Evolutionary conservation across 208 protist species (phyloP), one percentile per base, ranked within the genome.

Genomic region (Trypanosoma mega): DNA sequence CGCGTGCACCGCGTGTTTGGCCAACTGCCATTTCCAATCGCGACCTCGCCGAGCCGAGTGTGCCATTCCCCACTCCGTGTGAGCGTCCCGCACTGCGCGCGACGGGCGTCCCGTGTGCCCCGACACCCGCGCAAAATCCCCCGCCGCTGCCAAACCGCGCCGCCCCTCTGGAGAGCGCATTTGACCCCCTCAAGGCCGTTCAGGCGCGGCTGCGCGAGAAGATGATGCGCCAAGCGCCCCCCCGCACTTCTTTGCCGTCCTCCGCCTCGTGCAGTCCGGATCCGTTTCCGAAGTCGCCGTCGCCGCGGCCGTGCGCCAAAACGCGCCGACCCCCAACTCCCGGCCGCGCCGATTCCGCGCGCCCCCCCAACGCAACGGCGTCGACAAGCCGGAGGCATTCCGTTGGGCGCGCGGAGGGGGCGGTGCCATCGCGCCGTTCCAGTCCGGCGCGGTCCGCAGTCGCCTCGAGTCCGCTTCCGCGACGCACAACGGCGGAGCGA

Each of bases 171-270:
- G 52, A 39, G 39, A 24, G 27, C 18, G 26, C 45, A 0, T 86
- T 90, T 64, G 83, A 90, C 52, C 74, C 79, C 0, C 81, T 86
- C 31, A 56, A 72, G 18, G 77, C 63, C 0, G 66, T 91, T 20
- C 80, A 87, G 53, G 63, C 72, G 31, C 74, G 79, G 7, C 39
- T 87, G 47, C 74, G 75, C 1, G 57, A 80, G 27, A 91, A 91
- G 51, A 67, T 91, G 56, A 54, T 50, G 34, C 55, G 45, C 11
- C 63, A 57, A 29, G 27, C 43, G 29, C 20, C n/a, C 14, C 0
- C 37, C 21, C 21, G 16, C 24, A 36, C 18, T 29, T 59, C 23
- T 31, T 39, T 21, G 2, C 36, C 16, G 3, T 67, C 69, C 16
- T n/a, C n/a, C n/a, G n/a, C n/a, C n/a, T n/a, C n/a, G n/a, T n/a